Evolutionary conservation across 2,329 filamentous ascomycete genomes (phyloP).

Genomic region (Helotiales sp.): DNA sequence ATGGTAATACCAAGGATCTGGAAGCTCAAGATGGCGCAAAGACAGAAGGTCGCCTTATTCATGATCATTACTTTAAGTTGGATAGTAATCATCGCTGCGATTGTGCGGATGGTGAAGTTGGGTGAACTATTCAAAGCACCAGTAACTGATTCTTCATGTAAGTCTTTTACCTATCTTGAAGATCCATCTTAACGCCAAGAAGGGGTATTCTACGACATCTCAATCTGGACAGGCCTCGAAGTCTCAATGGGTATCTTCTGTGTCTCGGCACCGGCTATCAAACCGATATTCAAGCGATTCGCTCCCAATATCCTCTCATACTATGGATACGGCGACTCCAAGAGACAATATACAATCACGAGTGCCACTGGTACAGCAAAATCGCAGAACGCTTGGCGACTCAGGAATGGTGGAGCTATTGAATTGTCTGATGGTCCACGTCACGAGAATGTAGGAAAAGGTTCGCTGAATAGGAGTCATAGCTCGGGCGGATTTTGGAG

Average conservation of each 20-base stretch:
- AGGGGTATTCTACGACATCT: slow-evolving; percentile 11
- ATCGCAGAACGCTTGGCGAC: not conserved
- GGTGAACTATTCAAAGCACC: not conserved
- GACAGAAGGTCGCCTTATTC: not conserved
- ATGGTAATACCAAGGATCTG: not conserved
- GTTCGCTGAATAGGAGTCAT: not conserved
- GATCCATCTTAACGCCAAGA: not conserved
- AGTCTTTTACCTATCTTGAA: not conserved
- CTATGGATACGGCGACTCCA: not conserved
- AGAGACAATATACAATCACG: not conserved
- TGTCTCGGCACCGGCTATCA: slow-evolving; percentile 12
- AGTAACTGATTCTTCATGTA: slow-evolving; percentile 1
- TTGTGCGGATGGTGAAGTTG: not conserved
- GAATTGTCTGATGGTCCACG: not conserved
- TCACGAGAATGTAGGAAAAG: not conserved
- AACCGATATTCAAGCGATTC: slow-evolving; percentile 6
- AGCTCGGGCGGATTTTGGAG: not conserved
- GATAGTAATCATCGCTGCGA: not conserved
- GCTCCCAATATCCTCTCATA: slow-evolving; percentile 6
- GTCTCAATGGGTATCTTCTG: slow-evolving; percentile 13
- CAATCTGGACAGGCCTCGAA: slow-evolving; percentile 11
- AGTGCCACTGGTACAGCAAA: not conserved
- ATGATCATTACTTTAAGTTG: not conserved
- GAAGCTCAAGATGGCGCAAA: not conserved
- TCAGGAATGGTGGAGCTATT: not conserved